A percentile compares a stretch with the other conserved stretches of the same genome.
These are phyloP conservation scores for Diddensiella caesifluorescens DNA, from an alignment of 805 yeast species.

Conservation along the genomic window DNA sequence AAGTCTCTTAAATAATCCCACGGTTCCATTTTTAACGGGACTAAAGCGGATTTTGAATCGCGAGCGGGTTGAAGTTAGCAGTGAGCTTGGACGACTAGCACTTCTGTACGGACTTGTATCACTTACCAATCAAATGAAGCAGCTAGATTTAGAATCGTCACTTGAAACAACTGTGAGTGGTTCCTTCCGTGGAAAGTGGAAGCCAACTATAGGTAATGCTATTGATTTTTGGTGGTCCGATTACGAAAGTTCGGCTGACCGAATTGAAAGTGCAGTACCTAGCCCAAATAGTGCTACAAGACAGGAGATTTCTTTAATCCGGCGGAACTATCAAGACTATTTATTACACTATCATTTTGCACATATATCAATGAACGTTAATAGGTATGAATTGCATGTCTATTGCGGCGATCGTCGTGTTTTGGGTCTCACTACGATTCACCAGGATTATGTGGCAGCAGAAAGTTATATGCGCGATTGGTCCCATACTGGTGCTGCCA, in stretches of 20 bases:
- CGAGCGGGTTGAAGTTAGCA: conserved; percentile 39
- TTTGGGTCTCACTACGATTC: conserved; percentile 58
- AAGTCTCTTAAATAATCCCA: conserved; percentile 15
- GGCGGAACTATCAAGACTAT: conserved; percentile 2
- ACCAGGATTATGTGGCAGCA: conserved; percentile 44
- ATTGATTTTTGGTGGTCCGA: conserved; percentile 56
- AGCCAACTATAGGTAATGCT: conserved; percentile 60
- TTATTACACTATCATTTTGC: conserved; percentile 50
- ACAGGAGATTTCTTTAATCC: conserved; percentile 10
- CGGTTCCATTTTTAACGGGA: conserved; percentile 46
- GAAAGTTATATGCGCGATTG: conserved; percentile 47
- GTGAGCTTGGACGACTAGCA: conserved; percentile 60
- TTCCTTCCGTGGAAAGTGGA: conserved; percentile 49
- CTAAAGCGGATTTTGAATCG: conserved; percentile 54
- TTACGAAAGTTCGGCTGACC: conserved; percentile 5
- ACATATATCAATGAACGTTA: conserved; percentile 60
- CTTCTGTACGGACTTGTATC: conserved; percentile 62
- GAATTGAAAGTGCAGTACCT: not conserved
- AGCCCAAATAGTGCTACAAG: conserved; percentile 1
- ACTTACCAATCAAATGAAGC: conserved; percentile 64
- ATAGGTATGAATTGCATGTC: conserved; percentile 69
- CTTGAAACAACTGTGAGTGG: conserved; percentile 33
- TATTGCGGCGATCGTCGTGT: conserved; percentile 77
- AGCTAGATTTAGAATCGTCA: conserved; percentile 55
- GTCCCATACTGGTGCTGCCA: conserved; percentile 45